A percentile compares a stretch with the other conserved stretches of the same genome.
phyloP scores from a whole-genome alignment of 2,329 filamentous ascomycete species.

The Sphaerulina musiva region DNA sequence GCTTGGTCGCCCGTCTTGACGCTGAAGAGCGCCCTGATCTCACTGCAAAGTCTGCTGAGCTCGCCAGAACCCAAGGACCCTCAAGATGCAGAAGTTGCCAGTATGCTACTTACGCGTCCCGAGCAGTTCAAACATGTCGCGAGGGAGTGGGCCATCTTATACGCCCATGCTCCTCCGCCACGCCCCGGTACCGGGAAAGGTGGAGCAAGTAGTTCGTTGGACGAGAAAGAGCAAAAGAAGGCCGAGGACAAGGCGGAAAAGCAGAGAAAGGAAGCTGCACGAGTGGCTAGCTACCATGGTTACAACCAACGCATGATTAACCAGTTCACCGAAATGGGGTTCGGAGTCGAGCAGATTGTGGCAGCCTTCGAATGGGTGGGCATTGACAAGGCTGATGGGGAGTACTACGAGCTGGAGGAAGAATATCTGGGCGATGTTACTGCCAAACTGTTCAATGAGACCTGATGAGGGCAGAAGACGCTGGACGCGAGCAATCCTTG shows the following conservation, averaged over 20 bases:
- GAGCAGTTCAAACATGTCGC: constrained; percentile 74
- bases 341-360: constrained; percentile 79
- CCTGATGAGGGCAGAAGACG: neutral
- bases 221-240: constrained; percentile 40
- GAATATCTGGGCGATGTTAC: constrained; percentile 88
- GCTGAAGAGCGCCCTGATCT: constrained; percentile 90
- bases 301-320: constrained; percentile 81
- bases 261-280: constrained; percentile 47
- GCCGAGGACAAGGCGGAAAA: constrained; percentile 49
- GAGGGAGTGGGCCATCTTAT: constrained; percentile 80
- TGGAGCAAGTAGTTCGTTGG: constrained; percentile 24
- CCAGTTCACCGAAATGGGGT: constrained; percentile 84
- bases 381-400: constrained; percentile 69
- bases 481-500: neutral
- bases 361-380: constrained; percentile 74
- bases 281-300: constrained; percentile 63
- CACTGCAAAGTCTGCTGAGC: constrained; percentile 85
- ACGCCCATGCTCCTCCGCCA: constrained; percentile 67
- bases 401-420: constrained; percentile 81
- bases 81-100: constrained; percentile 90
- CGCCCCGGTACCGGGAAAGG: constrained; percentile 43
- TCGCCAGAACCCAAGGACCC: constrained; percentile 93
- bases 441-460: constrained; percentile 72
- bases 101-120: constrained; percentile 75
- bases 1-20: constrained; percentile 96